Conservation (phyloP, 805 yeast genomes). For the Jamesozyma piceae region DNA sequence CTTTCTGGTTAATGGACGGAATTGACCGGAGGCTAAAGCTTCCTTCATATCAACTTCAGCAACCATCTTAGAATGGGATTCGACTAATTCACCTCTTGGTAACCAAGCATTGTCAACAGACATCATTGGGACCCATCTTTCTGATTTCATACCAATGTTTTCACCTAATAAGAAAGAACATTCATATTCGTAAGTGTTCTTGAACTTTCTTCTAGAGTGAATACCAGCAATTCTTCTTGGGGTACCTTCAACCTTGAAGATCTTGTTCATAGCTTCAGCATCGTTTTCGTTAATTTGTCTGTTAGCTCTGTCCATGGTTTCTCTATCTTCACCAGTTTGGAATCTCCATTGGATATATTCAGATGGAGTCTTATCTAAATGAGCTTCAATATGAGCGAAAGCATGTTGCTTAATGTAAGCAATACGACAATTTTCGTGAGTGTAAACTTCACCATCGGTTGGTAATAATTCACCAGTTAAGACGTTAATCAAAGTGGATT, state of each 20-base stretch:
- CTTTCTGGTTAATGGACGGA: slow-evolving; percentile 99
- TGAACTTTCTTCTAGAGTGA: slow-evolving; percentile 97
- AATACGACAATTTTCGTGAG: slow-evolving; percentile 98
- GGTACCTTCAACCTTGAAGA: slow-evolving; percentile 97
- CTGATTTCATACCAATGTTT: slow-evolving; percentile 96
- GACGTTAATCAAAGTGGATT: slow-evolving; percentile 96
- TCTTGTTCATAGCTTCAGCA: slow-evolving; percentile 98
- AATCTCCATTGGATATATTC: slow-evolving; percentile 99
- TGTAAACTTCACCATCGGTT: slow-evolving; percentile 97
- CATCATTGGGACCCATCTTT: slow-evolving; percentile 99
- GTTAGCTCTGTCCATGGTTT: slow-evolving; percentile 99
- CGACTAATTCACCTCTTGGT: slow-evolving; percentile 96
- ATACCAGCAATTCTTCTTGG: slow-evolving; percentile 95
- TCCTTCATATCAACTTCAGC: slow-evolving; percentile 99
- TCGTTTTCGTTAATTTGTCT: slow-evolving; percentile 95
- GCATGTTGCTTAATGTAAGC: slow-evolving; percentile 99
- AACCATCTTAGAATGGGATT: slow-evolving; percentile 97
- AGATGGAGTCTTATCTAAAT: slow-evolving; percentile 98
- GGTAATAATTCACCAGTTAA: slow-evolving; percentile 99
- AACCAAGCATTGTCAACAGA: slow-evolving; percentile 99
- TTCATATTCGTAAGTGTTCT: slow-evolving; percentile 99
- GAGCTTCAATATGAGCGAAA: slow-evolving; percentile 97
- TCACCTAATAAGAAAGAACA: slow-evolving; percentile 96
- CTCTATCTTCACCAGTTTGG: slow-evolving; percentile 99
- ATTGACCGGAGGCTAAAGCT: slow-evolving; percentile 99